Evolutionary conservation across 2,329 filamentous ascomycete species (phyloP).

Genomic region (Cladophialophora yegresii): DNA sequence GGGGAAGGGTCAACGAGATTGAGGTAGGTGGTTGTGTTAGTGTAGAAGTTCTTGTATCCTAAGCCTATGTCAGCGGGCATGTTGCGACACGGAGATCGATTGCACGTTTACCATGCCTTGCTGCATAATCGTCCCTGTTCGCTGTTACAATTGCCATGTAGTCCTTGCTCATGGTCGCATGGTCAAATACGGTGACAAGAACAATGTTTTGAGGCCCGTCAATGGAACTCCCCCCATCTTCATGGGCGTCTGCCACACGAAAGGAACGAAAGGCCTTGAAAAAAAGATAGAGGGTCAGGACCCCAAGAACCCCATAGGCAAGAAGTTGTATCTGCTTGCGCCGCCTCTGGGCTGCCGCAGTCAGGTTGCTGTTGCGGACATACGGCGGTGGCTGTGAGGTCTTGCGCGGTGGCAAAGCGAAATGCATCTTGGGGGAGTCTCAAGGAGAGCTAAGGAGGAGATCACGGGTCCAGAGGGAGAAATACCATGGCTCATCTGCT

Average conservation of each 20-base stretch:
- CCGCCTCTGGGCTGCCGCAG: slow-evolving; percentile 48
- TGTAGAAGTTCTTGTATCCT: slow-evolving; percentile 88
- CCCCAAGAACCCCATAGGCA: slow-evolving; percentile 56
- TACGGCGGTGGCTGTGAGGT: slow-evolving; percentile 75
- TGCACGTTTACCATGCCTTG: slow-evolving; percentile 70
- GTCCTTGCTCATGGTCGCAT: slow-evolving; percentile 61
- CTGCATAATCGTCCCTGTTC: slow-evolving; percentile 83
- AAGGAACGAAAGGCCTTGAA: slow-evolving; percentile 51
- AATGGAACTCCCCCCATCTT: slow-evolving; percentile 40
- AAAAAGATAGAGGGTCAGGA: slow-evolving; percentile 64
- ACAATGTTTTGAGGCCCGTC: slow-evolving; percentile 62
- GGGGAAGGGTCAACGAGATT: slow-evolving; percentile 47
- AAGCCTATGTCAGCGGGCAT: slow-evolving; percentile 15
- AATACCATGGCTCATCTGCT: neutral
- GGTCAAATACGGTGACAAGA: slow-evolving; percentile 81
- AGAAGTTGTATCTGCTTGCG: slow-evolving; percentile 64
- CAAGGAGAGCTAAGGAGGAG: neutral
- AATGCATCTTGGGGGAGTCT: slow-evolving; percentile 66
- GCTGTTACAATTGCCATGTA: slow-evolving; percentile 75
- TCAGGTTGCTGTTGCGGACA: slow-evolving; percentile 48
- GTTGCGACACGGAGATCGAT: neutral
- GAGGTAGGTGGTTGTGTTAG: slow-evolving; percentile 59
- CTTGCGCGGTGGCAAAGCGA: slow-evolving; percentile 85
- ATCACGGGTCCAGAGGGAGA: neutral
- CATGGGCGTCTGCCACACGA: slow-evolving; percentile 36